phyloP scores from a whole-genome alignment of 768 basidiomycete species.

The Lactifluus subvellereus region DNA sequence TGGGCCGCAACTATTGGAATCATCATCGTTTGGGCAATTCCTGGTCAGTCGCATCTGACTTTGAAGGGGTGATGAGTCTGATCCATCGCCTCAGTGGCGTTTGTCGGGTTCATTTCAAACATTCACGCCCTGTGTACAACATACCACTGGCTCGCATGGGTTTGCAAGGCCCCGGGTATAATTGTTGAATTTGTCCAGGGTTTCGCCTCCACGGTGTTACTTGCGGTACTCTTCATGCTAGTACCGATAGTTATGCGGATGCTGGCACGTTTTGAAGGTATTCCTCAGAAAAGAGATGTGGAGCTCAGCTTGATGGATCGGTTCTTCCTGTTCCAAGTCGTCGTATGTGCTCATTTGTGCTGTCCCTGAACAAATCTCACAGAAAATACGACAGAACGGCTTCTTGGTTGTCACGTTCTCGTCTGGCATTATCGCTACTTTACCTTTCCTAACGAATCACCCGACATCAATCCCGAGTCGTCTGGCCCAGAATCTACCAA shows the following conservation, averaged over 20 bases:
- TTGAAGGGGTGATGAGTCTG: background rate
- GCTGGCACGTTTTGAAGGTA: slow-evolving; percentile 82
- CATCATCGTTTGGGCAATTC: slow-evolving; percentile 85
- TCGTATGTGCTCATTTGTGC: slow-evolving; percentile 46
- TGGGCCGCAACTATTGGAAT: slow-evolving; percentile 74
- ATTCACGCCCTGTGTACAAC: slow-evolving; percentile 59
- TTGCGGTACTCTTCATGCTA: slow-evolving; percentile 89
- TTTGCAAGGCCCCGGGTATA: slow-evolving; percentile 59
- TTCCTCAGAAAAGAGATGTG: slow-evolving; percentile 74
- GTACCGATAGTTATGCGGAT: slow-evolving; percentile 78
- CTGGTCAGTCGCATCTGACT: slow-evolving; percentile 41
- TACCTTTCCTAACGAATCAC: slow-evolving; percentile 56
- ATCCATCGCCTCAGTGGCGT: slow-evolving; percentile 27
- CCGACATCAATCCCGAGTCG: slow-evolving; percentile 63
- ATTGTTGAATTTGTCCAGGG: slow-evolving; percentile 84
- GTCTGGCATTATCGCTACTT: slow-evolving; percentile 74
- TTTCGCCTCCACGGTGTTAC: slow-evolving; percentile 78
- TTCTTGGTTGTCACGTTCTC: slow-evolving; percentile 87
- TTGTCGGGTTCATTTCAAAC: slow-evolving; percentile 85
- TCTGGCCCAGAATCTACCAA: slow-evolving; percentile 74
- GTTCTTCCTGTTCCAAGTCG: slow-evolving; percentile 87
- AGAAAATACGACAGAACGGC: slow-evolving; percentile 56
- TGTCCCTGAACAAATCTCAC: background rate
- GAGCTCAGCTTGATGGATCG: slow-evolving; percentile 91
- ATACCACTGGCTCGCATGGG: slow-evolving; percentile 74